Percentiles rank a stretch among this genome's conserved stretches.
These are phyloP conservation scores for Collybia nuda DNA, from an alignment of 768 basidiomycete species.

Conservation along the genomic window DNA sequence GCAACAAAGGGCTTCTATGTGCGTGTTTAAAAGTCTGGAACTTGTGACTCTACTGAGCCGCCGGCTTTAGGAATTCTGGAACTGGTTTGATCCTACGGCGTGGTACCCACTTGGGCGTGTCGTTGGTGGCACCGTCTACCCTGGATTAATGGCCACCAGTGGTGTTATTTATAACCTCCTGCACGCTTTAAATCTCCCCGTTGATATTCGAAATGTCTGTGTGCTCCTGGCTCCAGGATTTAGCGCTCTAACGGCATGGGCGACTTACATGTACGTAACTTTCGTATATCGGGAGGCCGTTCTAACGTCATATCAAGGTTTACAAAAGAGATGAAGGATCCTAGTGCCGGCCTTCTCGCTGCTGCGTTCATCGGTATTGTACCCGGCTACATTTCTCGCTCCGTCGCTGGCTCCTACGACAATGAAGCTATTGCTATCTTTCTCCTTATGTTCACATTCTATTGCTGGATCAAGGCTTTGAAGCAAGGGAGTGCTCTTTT, in stretches of 20 bases:
- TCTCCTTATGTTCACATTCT: slow-evolving; percentile 99
- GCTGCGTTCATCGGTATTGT: slow-evolving; percentile 98
- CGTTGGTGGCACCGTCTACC: slow-evolving; percentile 97
- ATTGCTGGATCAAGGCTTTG: slow-evolving; percentile 93
- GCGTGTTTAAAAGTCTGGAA: slow-evolving; percentile 24
- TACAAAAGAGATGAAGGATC: slow-evolving; percentile 94
- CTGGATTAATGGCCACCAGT: slow-evolving; percentile 97
- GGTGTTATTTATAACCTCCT: slow-evolving; percentile 95
- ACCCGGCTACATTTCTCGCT: slow-evolving; percentile 98
- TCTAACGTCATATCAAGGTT: slow-evolving; percentile 53
- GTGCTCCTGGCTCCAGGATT: slow-evolving; percentile 97
- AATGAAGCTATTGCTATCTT: slow-evolving; percentile 99
- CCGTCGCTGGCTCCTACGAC: slow-evolving; percentile 98
- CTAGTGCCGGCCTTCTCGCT: slow-evolving; percentile 93
- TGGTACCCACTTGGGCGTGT: slow-evolving; percentile 99
- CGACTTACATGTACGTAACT: slow-evolving; percentile 82
- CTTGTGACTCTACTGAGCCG: not conserved
- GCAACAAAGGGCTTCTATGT: slow-evolving; percentile 96
- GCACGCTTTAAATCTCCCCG: slow-evolving; percentile 86
- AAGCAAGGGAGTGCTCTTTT: slow-evolving; percentile 92
- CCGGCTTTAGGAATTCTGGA: slow-evolving; percentile 90
- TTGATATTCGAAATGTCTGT: slow-evolving; percentile 96
- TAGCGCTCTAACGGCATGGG: slow-evolving; percentile 94
- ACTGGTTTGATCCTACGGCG: slow-evolving; percentile 99
- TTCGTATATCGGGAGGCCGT: not conserved